phyloP scores from a whole-genome alignment of 768 basidiomycete genomes.

The Lactarius vividus region DNA sequence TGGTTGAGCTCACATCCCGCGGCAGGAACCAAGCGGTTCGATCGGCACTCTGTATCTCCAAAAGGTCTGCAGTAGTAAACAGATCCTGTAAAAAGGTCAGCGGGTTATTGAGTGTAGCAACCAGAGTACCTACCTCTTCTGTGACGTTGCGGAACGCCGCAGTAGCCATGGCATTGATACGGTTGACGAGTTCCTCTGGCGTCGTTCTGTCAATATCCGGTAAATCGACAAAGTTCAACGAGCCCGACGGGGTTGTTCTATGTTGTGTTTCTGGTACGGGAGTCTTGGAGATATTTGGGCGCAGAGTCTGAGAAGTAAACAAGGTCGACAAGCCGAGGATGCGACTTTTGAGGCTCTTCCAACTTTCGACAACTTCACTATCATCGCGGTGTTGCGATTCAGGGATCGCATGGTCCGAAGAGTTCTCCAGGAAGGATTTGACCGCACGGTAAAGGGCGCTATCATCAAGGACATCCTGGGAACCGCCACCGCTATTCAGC shows the following conservation, averaged over 20 bases:
- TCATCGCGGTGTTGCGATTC: constrained; percentile 29
- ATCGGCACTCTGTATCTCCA: constrained; percentile 80
- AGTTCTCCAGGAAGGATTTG: constrained; percentile 55
- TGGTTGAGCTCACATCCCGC: constrained; percentile 50
- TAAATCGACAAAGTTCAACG: constrained; percentile 36
- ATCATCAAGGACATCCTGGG: constrained; percentile 78
- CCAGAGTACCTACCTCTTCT: constrained; percentile 55
- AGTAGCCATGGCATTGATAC: constrained; percentile 70
- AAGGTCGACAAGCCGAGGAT: neutral
- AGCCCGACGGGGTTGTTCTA: constrained; percentile 1
- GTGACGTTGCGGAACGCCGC: constrained; percentile 75
- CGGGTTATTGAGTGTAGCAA: constrained; percentile 1
- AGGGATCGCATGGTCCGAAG: constrained; percentile 51
- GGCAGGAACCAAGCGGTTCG: constrained; percentile 74
- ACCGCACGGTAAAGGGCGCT: constrained; percentile 57
- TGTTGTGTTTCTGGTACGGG: neutral
- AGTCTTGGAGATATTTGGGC: constrained; percentile 16
- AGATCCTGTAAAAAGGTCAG: constrained; percentile 53
- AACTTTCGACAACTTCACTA: constrained; percentile 17
- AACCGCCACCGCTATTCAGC: constrained; percentile 69
- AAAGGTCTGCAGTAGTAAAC: constrained; percentile 69
- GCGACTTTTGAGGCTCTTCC: constrained; percentile 13
- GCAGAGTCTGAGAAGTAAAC: constrained; percentile 21
- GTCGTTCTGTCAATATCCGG: constrained; percentile 63
- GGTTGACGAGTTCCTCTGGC: constrained; percentile 72